phyloP scores from a whole-genome alignment of 495 filamentous ascomycete genomes.

The Lichenothelia convexa region DNA sequence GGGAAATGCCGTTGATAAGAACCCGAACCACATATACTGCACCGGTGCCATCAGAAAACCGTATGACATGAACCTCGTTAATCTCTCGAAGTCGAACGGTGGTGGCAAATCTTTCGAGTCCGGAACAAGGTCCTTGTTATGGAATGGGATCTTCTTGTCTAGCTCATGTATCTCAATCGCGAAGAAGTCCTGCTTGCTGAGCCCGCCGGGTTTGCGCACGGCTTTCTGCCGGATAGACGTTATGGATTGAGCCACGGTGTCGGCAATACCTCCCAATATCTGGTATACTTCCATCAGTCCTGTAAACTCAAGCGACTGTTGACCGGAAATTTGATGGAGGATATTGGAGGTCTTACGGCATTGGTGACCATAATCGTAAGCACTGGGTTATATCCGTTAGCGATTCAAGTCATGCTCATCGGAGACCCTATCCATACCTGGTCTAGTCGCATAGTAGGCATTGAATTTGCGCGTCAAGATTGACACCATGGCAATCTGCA shows the following conservation, averaged over 20 bases:
- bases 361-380: slow-evolving; percentile 98
- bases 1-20: slow-evolving; percentile 69
- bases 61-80: slow-evolving; percentile 89
- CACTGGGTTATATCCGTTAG: slow-evolving; percentile 33
- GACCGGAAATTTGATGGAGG: slow-evolving; percentile 1
- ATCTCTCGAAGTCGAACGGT: slow-evolving; percentile 85
- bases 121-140: slow-evolving; percentile 47
- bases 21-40: slow-evolving; percentile 93
- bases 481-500: slow-evolving; percentile 73
- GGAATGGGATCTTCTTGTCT: slow-evolving; percentile 62
- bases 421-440: slow-evolving; percentile 34
- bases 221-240: slow-evolving; percentile 60
- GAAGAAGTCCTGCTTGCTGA: slow-evolving; percentile 45
- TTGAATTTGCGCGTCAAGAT: slow-evolving; percentile 77
- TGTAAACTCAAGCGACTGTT: not conserved
- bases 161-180: slow-evolving; percentile 83
- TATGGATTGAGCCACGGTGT: slow-evolving; percentile 87
- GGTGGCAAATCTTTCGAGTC: slow-evolving; percentile 44
- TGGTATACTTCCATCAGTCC: slow-evolving; percentile 17
- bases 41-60: slow-evolving; percentile 90
- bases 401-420: not conserved
- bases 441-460: slow-evolving; percentile 72
- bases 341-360: slow-evolving; percentile 40
- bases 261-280: slow-evolving; percentile 77
- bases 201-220: slow-evolving; percentile 35